Evolutionary conservation across 176 grass and related monocot genomes (phyloP).

Genomic region (Tillandsia leiboldiana): DNA sequence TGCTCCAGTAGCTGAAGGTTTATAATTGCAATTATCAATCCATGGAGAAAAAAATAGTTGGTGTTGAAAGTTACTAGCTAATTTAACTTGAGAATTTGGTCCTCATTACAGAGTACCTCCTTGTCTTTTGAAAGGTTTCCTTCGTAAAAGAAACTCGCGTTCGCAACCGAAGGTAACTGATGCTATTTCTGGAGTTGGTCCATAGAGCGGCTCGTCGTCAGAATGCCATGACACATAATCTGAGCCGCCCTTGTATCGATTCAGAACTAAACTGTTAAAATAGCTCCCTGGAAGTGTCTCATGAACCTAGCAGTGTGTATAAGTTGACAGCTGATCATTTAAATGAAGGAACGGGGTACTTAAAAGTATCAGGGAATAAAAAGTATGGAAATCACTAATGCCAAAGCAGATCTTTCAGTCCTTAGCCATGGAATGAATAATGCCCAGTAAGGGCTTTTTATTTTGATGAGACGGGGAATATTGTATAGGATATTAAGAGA

Average conservation of each 20-base stretch:
- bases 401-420: too few species aligned
- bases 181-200: slow-evolving; percentile 67
- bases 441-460: too few species aligned
- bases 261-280: slow-evolving; percentile 87
- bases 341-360: neutral
- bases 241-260: slow-evolving; percentile 68
- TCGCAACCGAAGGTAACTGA: slow-evolving; percentile 72
- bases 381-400: neutral
- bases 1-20: neutral
- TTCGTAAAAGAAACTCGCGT: slow-evolving; percentile 56
- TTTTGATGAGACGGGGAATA: too few species aligned
- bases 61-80: neutral
- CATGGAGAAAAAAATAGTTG: slow-evolving; percentile 1
- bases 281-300: slow-evolving; percentile 59
- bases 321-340: neutral
- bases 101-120: slow-evolving; percentile 21
- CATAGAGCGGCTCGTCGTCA: slow-evolving; percentile 76
- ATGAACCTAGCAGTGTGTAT: slow-evolving; percentile 39
- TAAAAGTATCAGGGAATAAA: neutral
- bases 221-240: slow-evolving; percentile 89
- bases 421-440: too few species aligned
- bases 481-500: too few species aligned
- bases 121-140: slow-evolving; percentile 46
- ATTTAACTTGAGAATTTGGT: neutral
- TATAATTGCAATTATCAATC: neutral